These are phyloP conservation scores for Nicotiana otophora DNA, from an alignment of 257 asterid species.

Conservation along the genomic window DNA sequence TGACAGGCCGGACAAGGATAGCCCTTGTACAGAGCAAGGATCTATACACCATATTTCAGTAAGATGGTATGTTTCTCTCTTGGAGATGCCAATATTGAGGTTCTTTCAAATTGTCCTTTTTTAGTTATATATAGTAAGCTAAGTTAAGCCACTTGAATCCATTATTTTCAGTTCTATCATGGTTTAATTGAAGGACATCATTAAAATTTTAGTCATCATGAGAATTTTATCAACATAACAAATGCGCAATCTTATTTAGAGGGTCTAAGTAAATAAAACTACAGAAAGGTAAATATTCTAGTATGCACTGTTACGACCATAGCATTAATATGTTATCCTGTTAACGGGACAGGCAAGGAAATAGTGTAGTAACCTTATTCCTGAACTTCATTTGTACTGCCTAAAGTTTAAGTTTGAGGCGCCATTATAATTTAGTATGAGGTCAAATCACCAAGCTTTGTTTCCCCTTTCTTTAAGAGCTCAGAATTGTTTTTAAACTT, in stretches of 20 bases:
- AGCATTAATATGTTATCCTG: background rate
- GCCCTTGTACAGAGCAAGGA: background rate
- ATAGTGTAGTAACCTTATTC: background rate
- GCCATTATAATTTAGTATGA: background rate
- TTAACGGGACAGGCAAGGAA: background rate
- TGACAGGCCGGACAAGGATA: background rate
- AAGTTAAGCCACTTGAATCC: background rate
- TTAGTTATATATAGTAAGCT: background rate
- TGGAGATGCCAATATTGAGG: background rate
- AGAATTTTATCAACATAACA: background rate
- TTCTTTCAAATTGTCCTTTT: background rate
- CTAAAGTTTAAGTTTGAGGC: background rate
- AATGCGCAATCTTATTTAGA: background rate
- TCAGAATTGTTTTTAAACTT: background rate
- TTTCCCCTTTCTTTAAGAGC: background rate
- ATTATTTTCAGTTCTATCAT: background rate
- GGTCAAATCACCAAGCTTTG: background rate
- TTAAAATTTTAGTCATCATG: background rate
- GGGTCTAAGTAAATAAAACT: background rate
- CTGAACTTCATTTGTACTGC: background rate
- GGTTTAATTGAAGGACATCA: background rate
- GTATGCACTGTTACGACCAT: background rate
- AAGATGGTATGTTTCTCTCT: background rate
- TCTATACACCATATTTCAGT: conserved; percentile 1
- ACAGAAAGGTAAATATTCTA: conserved; percentile 4